Conservation (phyloP, 2,329 filamentous ascomycete genomes). For the Aspergillus proliferans region DNA sequence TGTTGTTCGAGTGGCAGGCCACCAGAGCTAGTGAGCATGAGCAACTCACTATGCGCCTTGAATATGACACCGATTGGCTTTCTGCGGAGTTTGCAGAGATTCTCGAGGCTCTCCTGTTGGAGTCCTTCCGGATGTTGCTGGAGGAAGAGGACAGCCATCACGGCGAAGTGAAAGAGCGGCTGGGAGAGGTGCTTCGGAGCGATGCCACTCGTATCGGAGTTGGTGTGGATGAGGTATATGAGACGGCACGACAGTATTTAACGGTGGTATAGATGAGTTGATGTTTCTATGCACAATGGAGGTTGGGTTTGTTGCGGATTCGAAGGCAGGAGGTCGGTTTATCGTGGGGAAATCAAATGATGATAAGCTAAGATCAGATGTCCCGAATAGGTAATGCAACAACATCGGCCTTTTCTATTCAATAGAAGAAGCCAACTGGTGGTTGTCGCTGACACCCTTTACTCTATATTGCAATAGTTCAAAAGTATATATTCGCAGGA, state of each 20-base stretch:
- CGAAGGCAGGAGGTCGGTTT: neutral
- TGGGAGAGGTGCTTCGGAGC: neutral
- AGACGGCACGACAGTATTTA: neutral
- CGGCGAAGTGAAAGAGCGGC: neutral
- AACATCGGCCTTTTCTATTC: too few relatives aligned
- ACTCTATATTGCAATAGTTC: too few relatives aligned
- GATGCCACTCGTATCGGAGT: neutral
- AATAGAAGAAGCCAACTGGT: too few relatives aligned
- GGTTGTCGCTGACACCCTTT: too few relatives aligned
- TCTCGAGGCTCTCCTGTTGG: neutral
- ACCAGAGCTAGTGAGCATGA: neutral
- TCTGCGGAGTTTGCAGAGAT: conserved; percentile 21
- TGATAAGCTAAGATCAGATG: too few relatives aligned
- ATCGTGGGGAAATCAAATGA: too few relatives aligned
- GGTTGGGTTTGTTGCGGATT: neutral
- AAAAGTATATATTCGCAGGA: too few relatives aligned
- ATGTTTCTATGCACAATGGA: neutral
- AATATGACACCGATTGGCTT: conserved; percentile 16
- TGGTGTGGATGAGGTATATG: neutral
- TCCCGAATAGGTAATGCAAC: too few relatives aligned
- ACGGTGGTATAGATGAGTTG: neutral
- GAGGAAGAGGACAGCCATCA: neutral
- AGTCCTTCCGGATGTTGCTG: neutral
- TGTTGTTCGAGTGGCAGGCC: conserved; percentile 15
- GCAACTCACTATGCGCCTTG: neutral